Evolutionary conservation across 2,329 filamentous ascomycete genomes (phyloP).

Genomic region (Dothistroma pini): DNA sequence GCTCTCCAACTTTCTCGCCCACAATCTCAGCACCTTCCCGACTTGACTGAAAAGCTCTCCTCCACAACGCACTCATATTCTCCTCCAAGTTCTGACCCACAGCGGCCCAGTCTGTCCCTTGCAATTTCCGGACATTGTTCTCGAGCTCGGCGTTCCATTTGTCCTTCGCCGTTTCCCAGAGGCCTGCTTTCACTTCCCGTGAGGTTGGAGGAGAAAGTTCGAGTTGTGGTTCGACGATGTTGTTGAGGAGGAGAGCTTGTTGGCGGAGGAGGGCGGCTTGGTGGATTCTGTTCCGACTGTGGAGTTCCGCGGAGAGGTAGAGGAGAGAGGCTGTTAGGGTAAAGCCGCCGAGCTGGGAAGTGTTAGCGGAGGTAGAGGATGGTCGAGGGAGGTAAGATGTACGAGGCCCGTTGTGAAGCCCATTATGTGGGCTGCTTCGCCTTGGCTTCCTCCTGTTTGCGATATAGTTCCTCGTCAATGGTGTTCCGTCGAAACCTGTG

Average conservation of each 20-base stretch:
- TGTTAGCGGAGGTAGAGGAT: not conserved
- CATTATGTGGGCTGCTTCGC: constrained; percentile 22
- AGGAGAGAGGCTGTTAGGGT: constrained; percentile 48
- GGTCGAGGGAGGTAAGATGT: constrained; percentile 8
- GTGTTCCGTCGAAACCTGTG: not conserved
- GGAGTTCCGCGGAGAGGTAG: constrained; percentile 40
- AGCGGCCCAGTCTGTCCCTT: constrained; percentile 46
- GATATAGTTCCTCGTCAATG: not conserved
- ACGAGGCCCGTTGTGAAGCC: constrained; percentile 53
- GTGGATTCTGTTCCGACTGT: constrained; percentile 45
- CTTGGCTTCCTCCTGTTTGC: not conserved
- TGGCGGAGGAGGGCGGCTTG: constrained; percentile 47
- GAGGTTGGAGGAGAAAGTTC: constrained; percentile 38
- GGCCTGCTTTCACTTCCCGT: constrained; percentile 39
- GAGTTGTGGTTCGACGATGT: constrained; percentile 43
- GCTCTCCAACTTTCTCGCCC: constrained; percentile 4
- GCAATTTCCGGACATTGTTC: constrained; percentile 40
- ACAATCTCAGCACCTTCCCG: constrained; percentile 19
- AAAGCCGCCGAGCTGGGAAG: constrained; percentile 47
- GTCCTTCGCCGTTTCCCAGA: constrained; percentile 48
- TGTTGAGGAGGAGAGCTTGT: constrained; percentile 43
- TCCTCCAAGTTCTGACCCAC: constrained; percentile 38
- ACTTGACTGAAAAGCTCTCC: constrained; percentile 29
- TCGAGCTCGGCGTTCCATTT: constrained; percentile 49
- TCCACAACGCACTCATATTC: constrained; percentile 34